Conservation (phyloP, 257 asterid genomes). For the Primulina eburnea region DNA sequence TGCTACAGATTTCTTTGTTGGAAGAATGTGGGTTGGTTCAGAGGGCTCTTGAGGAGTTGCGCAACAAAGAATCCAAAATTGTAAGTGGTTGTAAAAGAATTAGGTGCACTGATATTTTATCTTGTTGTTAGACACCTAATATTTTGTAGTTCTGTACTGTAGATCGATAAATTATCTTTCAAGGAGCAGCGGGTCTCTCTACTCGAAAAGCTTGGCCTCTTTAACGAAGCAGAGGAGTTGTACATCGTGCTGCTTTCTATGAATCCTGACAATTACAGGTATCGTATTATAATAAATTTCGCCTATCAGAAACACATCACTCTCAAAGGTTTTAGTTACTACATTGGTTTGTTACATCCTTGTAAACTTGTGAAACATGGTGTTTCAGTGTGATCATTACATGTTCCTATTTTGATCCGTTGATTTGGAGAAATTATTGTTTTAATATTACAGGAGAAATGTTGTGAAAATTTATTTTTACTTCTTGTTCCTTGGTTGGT, state of each 20-base stretch:
- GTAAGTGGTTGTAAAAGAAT: conserved; percentile 49
- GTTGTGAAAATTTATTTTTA: no score
- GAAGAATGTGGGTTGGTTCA: conserved; percentile 87
- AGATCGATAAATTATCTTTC: conserved; percentile 79
- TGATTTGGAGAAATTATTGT: no score
- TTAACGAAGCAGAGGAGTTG: conserved; percentile 76
- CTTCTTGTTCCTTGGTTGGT: background rate
- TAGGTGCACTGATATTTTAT: conserved; percentile 10
- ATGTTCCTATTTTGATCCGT: no score
- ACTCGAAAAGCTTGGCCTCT: conserved; percentile 70
- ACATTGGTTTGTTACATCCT: background rate
- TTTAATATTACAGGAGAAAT: background rate
- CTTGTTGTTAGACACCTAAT: conserved; percentile 5
- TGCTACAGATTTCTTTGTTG: conserved; percentile 65
- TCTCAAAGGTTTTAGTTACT: background rate
- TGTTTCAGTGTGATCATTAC: background rate
- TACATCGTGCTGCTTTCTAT: conserved; percentile 69
- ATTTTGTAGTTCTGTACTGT: conserved; percentile 27
- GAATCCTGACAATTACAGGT: conserved; percentile 98
- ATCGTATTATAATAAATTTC: conserved; percentile 15
- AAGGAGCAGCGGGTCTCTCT: conserved; percentile 91
- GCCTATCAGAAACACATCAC: background rate
- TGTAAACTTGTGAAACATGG: background rate
- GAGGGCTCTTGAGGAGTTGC: conserved; percentile 91
- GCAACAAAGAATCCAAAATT: conserved; percentile 70